A percentile compares a stretch with the other conserved stretches of the same genome.
phyloP scores from a whole-genome alignment of 2,329 filamentous ascomycete genomes.

The Trichocomaceae sp. region DNA sequence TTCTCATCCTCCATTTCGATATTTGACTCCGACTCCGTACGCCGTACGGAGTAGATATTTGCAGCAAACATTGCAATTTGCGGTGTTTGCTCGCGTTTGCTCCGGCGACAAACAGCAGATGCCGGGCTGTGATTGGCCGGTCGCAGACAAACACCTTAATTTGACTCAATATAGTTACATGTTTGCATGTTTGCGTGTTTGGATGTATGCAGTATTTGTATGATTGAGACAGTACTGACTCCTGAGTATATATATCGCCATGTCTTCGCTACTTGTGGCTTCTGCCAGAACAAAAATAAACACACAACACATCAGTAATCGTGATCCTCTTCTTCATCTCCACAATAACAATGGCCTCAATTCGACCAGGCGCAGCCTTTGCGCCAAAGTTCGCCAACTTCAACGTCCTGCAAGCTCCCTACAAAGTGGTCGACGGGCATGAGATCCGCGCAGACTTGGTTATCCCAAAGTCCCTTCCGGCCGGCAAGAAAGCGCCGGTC shows the following conservation, averaged over 20 bases:
- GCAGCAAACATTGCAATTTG: not conserved
- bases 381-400: conserved; percentile 6
- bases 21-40: too few relatives aligned
- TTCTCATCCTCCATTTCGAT: too few relatives aligned
- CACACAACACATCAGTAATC: not conserved
- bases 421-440: conserved; percentile 12
- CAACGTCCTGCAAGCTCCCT: conserved; percentile 11
- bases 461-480: conserved; percentile 3
- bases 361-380: conserved; percentile 2
- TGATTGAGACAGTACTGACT: too few relatives aligned
- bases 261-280: not conserved
- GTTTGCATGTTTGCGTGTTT: too few relatives aligned
- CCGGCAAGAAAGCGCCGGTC: conserved; percentile 10
- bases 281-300: not conserved
- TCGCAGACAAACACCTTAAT: not conserved
- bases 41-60: too few relatives aligned
- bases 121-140: not conserved
- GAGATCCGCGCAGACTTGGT: conserved; percentile 12
- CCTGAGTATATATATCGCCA: not conserved
- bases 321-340: not conserved
- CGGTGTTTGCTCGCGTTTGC: not conserved
- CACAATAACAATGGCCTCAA: conserved; percentile 1
- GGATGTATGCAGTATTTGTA: too few relatives aligned
- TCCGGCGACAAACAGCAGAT: not conserved
- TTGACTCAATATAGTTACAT: too few relatives aligned